These are phyloP conservation scores for Lagenaria siceraria DNA, from an alignment of 306 rosid species.

Conservation along the genomic window DNA sequence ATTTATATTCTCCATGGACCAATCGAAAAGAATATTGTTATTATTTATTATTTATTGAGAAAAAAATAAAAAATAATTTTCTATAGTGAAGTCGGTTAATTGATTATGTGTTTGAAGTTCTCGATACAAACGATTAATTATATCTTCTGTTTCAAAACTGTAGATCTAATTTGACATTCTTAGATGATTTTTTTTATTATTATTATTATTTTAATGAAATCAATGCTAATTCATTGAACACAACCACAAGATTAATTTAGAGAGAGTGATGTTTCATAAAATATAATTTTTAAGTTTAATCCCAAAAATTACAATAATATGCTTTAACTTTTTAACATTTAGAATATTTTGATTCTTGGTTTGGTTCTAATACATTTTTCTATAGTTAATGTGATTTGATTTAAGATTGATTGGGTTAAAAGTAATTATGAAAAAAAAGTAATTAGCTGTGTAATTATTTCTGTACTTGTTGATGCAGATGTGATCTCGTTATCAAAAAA, in stretches of 20 bases:
- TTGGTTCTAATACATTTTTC: no score
- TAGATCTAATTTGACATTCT: neutral
- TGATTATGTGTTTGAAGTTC: neutral
- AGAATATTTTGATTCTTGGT: no score
- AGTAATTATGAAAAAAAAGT: no score
- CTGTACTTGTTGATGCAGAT: no score
- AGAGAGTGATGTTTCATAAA: neutral
- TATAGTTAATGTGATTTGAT: no score
- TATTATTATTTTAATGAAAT: neutral
- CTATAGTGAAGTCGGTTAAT: neutral
- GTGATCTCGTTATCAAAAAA: no score
- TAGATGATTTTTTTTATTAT: no score
- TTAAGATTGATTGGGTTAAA: no score
- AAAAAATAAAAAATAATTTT: neutral
- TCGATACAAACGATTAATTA: neutral
- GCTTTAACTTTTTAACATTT: no score
- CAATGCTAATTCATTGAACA: neutral
- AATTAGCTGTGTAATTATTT: no score
- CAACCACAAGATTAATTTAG: neutral
- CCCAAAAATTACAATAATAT: no score
- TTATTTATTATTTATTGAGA: neutral
- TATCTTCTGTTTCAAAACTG: neutral
- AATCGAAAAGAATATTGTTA: neutral
- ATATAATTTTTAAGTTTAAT: neutral
- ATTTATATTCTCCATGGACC: neutral